A percentile compares a stretch with the other conserved stretches of the same genome.
These are phyloP conservation scores for Tritrichomonas foetus DNA, from an alignment of 208 protist genomes.

Conservation along the genomic window DNA sequence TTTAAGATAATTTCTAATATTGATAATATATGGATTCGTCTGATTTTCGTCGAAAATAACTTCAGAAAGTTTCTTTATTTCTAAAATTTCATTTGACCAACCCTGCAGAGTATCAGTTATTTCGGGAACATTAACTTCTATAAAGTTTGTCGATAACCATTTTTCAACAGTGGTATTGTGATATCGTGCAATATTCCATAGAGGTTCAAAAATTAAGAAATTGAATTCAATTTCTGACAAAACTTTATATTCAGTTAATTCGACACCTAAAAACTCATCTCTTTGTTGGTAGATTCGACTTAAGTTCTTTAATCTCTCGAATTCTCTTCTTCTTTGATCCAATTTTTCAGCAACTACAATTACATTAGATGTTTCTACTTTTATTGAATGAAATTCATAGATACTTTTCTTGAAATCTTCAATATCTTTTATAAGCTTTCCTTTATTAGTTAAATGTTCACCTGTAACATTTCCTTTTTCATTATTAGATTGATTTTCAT, in stretches of 20 bases:
- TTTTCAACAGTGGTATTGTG: not conserved
- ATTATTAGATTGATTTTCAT: not conserved
- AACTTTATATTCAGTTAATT: not conserved
- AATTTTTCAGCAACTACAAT: not conserved
- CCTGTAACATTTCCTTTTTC: not conserved
- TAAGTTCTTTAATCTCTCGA: not conserved
- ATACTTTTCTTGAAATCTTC: not conserved
- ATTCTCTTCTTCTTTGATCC: not conserved
- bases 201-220: not conserved
- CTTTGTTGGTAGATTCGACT: not conserved
- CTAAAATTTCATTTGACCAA: not conserved
- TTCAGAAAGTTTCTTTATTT: not conserved
- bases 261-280: not conserved
- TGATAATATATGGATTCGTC: not conserved
- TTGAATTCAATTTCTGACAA: not conserved
- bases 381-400: not conserved
- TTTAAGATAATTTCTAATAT: not conserved
- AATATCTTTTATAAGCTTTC: not conserved
- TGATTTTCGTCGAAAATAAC: not conserved
- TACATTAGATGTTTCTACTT: not conserved
- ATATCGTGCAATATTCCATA: not conserved
- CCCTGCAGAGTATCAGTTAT: not conserved
- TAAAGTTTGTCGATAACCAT: not conserved
- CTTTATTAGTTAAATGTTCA: not conserved
- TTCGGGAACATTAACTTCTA: not conserved